phyloP scores from a whole-genome alignment of 768 basidiomycete species.

The Coprinopsis cinerea region DNA sequence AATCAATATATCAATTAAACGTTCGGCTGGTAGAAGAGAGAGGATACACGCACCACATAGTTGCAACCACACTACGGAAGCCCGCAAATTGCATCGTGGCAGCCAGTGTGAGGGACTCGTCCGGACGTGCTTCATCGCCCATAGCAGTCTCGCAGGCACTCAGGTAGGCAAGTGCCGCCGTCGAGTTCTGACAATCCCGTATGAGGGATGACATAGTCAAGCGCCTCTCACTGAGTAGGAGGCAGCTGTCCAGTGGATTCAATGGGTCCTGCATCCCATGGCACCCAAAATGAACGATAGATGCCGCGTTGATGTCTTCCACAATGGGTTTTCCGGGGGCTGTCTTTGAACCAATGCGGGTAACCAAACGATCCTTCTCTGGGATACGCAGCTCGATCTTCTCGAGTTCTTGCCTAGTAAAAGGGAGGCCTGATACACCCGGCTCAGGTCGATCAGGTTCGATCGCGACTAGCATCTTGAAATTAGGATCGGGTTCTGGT shows the following conservation, averaged over 20 bases:
- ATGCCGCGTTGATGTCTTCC: neutral
- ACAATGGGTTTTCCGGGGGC: neutral
- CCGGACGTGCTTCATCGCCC: too few relatives aligned
- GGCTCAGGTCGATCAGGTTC: neutral
- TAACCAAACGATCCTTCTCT: too few relatives aligned
- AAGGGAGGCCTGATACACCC: neutral
- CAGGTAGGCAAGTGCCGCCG: too few relatives aligned
- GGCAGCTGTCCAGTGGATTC: slow-evolving; percentile 21
- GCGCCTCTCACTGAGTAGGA: slow-evolving; percentile 16
- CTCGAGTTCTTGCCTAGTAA: neutral
- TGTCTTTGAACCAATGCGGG: too few relatives aligned
- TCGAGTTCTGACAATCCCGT: slow-evolving; percentile 12
- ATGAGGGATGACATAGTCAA: slow-evolving; percentile 18
- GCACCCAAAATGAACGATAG: slow-evolving; percentile 29
- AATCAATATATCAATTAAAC: neutral
- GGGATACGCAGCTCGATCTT: too few relatives aligned
- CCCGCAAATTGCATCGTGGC: too few relatives aligned
- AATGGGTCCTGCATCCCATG: too few relatives aligned
- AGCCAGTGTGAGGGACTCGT: too few relatives aligned
- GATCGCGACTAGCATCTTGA: slow-evolving; percentile 1
- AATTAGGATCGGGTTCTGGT: neutral
- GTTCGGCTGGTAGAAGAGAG: neutral
- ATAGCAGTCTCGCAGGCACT: too few relatives aligned
- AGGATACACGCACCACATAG: slow-evolving; percentile 30
- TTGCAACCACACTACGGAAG: slow-evolving; percentile 29